Evolutionary conservation across 129 eudicot species (phyloP).

Genomic region (Gnaphalium uliginosum): DNA sequence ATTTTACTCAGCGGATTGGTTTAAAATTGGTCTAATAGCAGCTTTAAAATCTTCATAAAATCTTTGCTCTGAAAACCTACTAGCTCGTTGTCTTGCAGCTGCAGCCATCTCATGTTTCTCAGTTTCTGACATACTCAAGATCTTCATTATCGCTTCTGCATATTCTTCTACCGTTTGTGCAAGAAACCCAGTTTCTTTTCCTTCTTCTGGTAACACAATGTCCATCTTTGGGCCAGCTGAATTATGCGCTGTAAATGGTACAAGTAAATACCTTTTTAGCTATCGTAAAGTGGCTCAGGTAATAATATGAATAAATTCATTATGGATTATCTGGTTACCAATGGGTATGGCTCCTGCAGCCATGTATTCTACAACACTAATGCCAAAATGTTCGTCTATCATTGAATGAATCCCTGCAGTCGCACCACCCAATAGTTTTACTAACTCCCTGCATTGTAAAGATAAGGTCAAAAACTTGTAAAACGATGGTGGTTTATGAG

Average conservation of each 20-base stretch:
- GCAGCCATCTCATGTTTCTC: conserved; percentile 76
- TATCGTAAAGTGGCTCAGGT: neutral
- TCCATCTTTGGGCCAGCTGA: conserved; percentile 99
- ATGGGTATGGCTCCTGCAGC: conserved; percentile 99
- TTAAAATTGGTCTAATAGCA: conserved; percentile 49
- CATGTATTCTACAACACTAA: conserved; percentile 91
- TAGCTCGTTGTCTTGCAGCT: conserved; percentile 83
- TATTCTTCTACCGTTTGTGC: conserved; percentile 70
- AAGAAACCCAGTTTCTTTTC: conserved; percentile 75
- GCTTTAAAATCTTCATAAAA: conserved; percentile 79
- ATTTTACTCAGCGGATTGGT: conserved; percentile 24
- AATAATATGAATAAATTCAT: neutral
- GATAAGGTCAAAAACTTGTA: neutral
- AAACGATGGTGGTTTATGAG: conserved; percentile 1
- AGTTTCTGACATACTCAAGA: conserved; percentile 57
- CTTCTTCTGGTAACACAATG: conserved; percentile 83
- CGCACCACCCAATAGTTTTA: conserved; percentile 80
- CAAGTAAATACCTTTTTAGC: conserved; percentile 6
- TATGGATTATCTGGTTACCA: conserved; percentile 38
- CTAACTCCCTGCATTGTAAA: conserved; percentile 69
- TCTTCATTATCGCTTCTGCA: conserved; percentile 69
- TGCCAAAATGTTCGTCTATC: conserved; percentile 98
- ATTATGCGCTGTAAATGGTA: conserved; percentile 70
- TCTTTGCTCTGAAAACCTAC: conserved; percentile 79
- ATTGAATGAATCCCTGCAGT: conserved; percentile 85